Percentiles rank a stretch among this genome's conserved stretches.
Evolutionary conservation across 768 basidiomycete genomes (phyloP).

Genomic region (Termitomyces sp.): DNA sequence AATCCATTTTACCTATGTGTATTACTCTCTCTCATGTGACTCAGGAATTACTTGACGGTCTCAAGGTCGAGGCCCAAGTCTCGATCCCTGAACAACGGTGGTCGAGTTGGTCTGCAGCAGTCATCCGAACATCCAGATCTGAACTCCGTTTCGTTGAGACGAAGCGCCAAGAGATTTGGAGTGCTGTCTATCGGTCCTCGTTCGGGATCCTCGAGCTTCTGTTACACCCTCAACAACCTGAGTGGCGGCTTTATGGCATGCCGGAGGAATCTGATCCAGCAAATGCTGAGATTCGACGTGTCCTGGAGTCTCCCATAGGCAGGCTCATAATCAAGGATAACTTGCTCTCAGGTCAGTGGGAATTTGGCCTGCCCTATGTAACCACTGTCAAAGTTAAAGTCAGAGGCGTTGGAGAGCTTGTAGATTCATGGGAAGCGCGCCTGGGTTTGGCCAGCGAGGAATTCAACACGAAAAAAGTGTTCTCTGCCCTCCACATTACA

Average conservation of each 20-base stretch:
- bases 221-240: constrained; percentile 71
- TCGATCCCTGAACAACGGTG: constrained; percentile 56
- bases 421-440: constrained; percentile 82
- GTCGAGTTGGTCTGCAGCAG: constrained; percentile 67
- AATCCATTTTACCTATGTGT: constrained; percentile 85
- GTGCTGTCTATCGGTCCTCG: constrained; percentile 71
- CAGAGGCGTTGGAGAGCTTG: constrained; percentile 60
- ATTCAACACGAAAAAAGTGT: constrained; percentile 65
- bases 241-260: constrained; percentile 83
- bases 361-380: constrained; percentile 69
- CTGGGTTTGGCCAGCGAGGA: constrained; percentile 69
- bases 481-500: constrained; percentile 62
- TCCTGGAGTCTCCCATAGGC: constrained; percentile 75
- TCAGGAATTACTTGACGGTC: constrained; percentile 45
- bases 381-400: constrained; percentile 59
- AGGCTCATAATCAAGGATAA: constrained; percentile 56
- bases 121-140: constrained; percentile 50
- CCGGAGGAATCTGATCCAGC: constrained; percentile 67
- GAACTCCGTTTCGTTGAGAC: constrained; percentile 82
- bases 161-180: constrained; percentile 89
- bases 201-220: constrained; percentile 70
- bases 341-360: constrained; percentile 73
- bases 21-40: constrained; percentile 55
- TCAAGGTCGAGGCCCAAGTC: constrained; percentile 38
- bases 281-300: constrained; percentile 73